A percentile compares a stretch with the other conserved stretches of the same genome.
Evolutionary conservation across 371 early-diverging fungal species (phyloP).

Genomic region (Mucor lusitanicus): DNA sequence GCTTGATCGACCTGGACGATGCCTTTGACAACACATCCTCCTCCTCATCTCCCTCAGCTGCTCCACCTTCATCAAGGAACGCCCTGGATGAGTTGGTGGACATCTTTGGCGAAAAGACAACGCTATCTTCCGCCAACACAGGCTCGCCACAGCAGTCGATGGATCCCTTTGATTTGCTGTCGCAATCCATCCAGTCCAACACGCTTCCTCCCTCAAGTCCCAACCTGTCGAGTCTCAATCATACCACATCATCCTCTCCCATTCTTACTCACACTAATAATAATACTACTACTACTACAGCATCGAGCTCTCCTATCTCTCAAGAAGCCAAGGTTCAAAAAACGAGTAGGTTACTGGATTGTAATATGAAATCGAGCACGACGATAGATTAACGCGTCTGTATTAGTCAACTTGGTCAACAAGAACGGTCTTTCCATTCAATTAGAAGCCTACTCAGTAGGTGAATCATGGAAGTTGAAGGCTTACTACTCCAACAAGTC

Average conservation of each 20-base stretch:
- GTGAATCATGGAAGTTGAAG: constrained; percentile 25
- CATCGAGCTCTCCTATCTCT: not conserved
- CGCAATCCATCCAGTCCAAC: not conserved
- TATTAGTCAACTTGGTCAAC: constrained; percentile 40
- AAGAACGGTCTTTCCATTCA: constrained; percentile 65
- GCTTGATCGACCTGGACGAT: constrained; percentile 72
- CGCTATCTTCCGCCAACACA: not conserved
- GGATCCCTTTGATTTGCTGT: constrained; percentile 25
- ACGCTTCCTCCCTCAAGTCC: constrained; percentile 1
- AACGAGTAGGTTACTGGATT: not conserved
- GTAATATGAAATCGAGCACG: not conserved
- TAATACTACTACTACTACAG: not conserved
- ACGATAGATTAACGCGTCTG: not conserved
- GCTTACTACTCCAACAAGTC: constrained; percentile 55
- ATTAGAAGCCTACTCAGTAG: constrained; percentile 33
- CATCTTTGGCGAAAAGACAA: constrained; percentile 22
- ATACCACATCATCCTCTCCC: constrained; percentile 3
- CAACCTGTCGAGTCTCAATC: not conserved
- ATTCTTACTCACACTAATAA: not conserved
- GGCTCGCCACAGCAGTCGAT: not conserved
- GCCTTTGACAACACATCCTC: not conserved
- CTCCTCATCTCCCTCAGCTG: constrained; percentile 5
- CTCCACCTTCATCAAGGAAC: constrained; percentile 2
- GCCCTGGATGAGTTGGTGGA: constrained; percentile 25
- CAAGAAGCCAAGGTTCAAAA: not conserved